These are phyloP conservation scores for Camellia sinensis DNA, from an alignment of 148 eudicot species.

Conservation along the genomic window DNA sequence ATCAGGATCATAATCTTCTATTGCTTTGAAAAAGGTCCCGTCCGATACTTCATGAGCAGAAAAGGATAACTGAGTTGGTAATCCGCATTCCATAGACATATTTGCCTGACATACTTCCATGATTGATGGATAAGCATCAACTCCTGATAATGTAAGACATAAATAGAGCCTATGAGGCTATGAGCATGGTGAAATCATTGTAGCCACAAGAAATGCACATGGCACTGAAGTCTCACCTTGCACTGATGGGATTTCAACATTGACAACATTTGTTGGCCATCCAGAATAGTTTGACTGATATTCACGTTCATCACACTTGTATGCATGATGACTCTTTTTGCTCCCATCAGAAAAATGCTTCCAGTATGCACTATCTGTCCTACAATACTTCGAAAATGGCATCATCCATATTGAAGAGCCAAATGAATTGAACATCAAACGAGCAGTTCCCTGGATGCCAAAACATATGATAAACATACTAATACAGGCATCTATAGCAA, in stretches of 20 bases:
- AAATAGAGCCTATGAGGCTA: background rate
- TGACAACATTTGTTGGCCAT: slow-evolving; percentile 86
- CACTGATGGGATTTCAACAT: slow-evolving; percentile 78
- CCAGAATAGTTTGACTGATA: slow-evolving; percentile 71
- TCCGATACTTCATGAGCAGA: slow-evolving; percentile 86
- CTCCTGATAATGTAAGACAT: slow-evolving; percentile 34
- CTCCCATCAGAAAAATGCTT: slow-evolving; percentile 59
- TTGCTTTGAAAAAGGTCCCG: slow-evolving; percentile 88
- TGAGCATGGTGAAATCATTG: slow-evolving; percentile 9
- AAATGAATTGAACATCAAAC: slow-evolving; percentile 93
- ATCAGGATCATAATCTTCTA: slow-evolving; percentile 89
- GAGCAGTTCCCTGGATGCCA: slow-evolving; percentile 87
- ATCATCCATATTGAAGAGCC: slow-evolving; percentile 92
- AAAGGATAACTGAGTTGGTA: slow-evolving; percentile 86
- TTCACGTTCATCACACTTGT: slow-evolving; percentile 70
- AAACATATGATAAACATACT: slow-evolving; percentile 28
- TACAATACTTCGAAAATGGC: slow-evolving; percentile 86
- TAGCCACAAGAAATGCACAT: slow-evolving; percentile 9
- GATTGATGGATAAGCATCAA: slow-evolving; percentile 72
- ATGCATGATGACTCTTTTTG: slow-evolving; percentile 48
- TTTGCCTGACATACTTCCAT: slow-evolving; percentile 48
- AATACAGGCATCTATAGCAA: slow-evolving; percentile 10
- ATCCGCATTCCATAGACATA: slow-evolving; percentile 67
- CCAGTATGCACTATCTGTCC: slow-evolving; percentile 57
- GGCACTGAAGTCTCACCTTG: slow-evolving; percentile 38